Evolutionary conservation across 495 filamentous ascomycete genomes (phyloP), one percentile per base, ranked within the genome.

Genomic region (Geopyxis carbonaria): DNA sequence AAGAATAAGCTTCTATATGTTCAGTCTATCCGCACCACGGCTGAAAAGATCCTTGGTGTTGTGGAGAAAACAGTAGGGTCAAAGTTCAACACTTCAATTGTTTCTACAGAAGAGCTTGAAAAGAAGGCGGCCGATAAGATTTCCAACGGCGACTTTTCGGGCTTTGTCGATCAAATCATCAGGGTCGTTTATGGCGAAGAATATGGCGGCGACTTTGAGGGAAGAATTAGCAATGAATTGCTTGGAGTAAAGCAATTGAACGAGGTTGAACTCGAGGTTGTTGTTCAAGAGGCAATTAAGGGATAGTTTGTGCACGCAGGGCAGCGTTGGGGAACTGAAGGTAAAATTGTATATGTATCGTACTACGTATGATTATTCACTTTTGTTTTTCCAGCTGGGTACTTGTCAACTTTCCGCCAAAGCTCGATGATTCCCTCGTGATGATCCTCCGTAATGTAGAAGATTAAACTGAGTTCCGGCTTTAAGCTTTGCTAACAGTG

Each of bases 11-110:
- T 40, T n/a, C 22, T 49, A 5, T 45, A 36, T 38, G 38, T 49
- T 23, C 35, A 49, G 2, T 66, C 68, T 0, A 67, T 68, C 28
- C 61, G 61, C 1, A 56, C 64, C 1, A 67, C 68, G 4, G 69
- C 70, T 54, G 68, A 69, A 30, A 57, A 76, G 43, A 47, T 78
- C 13, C 44, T 76, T 0, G 47, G 45, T 5, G 45, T 65, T 4
- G 56, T 66, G 5, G 67, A 70, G 38, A 67, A 66, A 48, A 43
- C 64, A 22, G 61, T 61, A 4, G 70, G 63, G 0, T 43, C 53
- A 19, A 51, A 46, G 23, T 46, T 44, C 23, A 35, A 42, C 15
- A 22, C 30, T 5, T 34, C 36, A n/a, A 47, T 58, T 49, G 40
- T 48, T 1, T 55, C 36, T 6, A 63, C 66, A 0, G 58, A 53